phyloP scores from a whole-genome alignment of 169 alveolate genomes.

The Eimeria tenella region DNA sequence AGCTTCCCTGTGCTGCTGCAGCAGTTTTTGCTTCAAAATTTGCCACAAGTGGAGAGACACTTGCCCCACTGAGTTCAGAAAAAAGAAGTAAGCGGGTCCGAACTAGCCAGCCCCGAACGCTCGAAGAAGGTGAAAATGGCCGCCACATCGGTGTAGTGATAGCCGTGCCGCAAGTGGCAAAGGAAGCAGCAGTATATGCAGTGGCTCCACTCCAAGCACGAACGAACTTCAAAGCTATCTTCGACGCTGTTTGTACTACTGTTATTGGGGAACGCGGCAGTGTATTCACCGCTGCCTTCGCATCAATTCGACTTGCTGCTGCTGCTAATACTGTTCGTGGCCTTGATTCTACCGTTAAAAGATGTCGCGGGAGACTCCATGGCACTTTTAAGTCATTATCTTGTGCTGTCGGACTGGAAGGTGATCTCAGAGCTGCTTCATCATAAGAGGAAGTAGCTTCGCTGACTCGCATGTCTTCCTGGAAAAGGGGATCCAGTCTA shows the following conservation, averaged over 20 bases:
- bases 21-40: neutral
- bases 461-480: conserved; percentile 10
- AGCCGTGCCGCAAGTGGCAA: neutral
- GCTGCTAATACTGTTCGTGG: neutral
- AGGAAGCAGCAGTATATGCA: neutral
- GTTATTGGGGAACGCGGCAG: neutral
- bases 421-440: neutral
- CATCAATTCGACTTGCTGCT: neutral
- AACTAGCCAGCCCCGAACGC: neutral
- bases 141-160: neutral
- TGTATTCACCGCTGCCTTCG: neutral
- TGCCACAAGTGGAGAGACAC: neutral
- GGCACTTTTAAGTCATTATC: neutral
- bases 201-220: neutral
- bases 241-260: neutral
- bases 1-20: conserved; percentile 26
- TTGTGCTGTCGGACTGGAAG: neutral
- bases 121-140: neutral
- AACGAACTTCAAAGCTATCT: neutral
- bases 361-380: neutral
- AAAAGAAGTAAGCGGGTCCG: neutral
- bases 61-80: neutral
- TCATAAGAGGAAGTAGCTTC: neutral
- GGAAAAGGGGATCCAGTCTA: conserved; percentile 46
- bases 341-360: neutral